Evolutionary conservation across 2,329 filamentous ascomycete genomes (phyloP).

Genomic region (Ascochyta viciae-villosae): DNA sequence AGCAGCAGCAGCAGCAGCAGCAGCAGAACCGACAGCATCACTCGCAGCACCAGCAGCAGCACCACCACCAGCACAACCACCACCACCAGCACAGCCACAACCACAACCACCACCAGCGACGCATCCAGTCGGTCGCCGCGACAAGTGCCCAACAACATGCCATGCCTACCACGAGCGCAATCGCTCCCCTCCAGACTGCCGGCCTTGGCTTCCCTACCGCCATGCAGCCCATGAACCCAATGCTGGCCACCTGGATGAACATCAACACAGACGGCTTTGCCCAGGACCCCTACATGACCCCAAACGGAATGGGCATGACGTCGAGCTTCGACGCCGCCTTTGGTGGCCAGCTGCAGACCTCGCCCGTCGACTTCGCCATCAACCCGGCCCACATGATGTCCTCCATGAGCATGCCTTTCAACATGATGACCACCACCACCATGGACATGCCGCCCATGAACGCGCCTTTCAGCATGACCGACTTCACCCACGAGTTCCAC

Average conservation of each 20-base stretch:
- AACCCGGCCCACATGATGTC: slow-evolving; percentile 52
- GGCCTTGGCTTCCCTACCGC: slow-evolving; percentile 42
- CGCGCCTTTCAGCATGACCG: slow-evolving; percentile 58
- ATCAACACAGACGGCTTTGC: slow-evolving; percentile 44
- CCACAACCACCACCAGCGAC: slow-evolving; percentile 36
- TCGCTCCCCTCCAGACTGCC: slow-evolving; percentile 45
- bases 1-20: slow-evolving; percentile 2
- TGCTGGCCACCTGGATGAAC: slow-evolving; percentile 55
- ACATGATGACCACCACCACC: slow-evolving; percentile 51
- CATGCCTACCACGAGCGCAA: slow-evolving; percentile 34
- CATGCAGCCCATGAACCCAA: slow-evolving; percentile 45
- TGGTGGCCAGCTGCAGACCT: slow-evolving; percentile 52
- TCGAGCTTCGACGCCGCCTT: slow-evolving; percentile 50
- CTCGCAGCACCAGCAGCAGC: slow-evolving; percentile 20
- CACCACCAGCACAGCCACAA: slow-evolving; percentile 19
- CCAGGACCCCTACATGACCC: slow-evolving; percentile 32
- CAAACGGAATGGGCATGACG: slow-evolving; percentile 41
- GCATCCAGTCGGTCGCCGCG: slow-evolving; percentile 37
- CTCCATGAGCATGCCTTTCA: slow-evolving; percentile 53
- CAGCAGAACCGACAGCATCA: slow-evolving; percentile 11
- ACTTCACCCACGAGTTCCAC: slow-evolving; percentile 75
- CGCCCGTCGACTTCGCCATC: slow-evolving; percentile 56
- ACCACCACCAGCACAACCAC: slow-evolving; percentile 5
- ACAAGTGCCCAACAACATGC: slow-evolving; percentile 31
- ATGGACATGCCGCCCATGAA: slow-evolving; percentile 51